phyloP scores from a whole-genome alignment of 208 protist species.

The Porcisia hertigi region DNA sequence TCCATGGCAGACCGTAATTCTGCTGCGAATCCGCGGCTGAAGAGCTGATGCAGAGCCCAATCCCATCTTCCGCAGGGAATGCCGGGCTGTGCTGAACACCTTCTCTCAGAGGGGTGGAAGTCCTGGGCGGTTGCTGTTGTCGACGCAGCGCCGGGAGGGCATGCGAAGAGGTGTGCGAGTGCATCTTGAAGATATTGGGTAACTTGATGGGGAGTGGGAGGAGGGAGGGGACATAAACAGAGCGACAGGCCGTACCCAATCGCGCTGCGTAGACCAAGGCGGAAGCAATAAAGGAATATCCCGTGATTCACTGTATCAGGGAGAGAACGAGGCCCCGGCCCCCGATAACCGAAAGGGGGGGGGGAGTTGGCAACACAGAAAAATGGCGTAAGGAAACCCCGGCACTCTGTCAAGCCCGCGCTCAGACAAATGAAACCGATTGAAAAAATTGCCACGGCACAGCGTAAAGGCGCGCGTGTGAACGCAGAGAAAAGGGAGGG shows the following conservation, averaged over 20 bases:
- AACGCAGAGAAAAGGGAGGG: neutral
- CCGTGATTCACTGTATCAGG: neutral
- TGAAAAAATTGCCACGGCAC: neutral
- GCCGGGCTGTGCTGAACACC: neutral
- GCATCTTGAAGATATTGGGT: neutral
- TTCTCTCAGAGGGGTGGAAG: neutral
- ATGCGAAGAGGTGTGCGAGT: neutral
- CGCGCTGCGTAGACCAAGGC: neutral
- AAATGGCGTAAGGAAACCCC: neutral
- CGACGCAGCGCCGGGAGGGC: conserved; percentile 5
- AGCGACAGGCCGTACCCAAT: neutral
- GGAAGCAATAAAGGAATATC: neutral
- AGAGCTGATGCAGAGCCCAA: neutral
- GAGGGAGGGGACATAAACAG: neutral
- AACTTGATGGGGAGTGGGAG: neutral
- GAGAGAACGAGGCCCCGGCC: too few species aligned
- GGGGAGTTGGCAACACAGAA: too few species aligned
- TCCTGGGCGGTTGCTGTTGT: neutral
- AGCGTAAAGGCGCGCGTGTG: neutral
- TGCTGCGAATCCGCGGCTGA: neutral
- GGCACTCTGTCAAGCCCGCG: neutral
- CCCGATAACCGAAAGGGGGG: neutral
- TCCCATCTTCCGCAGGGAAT: neutral
- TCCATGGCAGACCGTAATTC: conserved; percentile 20
- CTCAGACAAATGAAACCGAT: neutral